Evolutionary conservation across 2,329 filamentous ascomycete genomes (phyloP).

Genomic region (Orbilia ellipsospora): DNA sequence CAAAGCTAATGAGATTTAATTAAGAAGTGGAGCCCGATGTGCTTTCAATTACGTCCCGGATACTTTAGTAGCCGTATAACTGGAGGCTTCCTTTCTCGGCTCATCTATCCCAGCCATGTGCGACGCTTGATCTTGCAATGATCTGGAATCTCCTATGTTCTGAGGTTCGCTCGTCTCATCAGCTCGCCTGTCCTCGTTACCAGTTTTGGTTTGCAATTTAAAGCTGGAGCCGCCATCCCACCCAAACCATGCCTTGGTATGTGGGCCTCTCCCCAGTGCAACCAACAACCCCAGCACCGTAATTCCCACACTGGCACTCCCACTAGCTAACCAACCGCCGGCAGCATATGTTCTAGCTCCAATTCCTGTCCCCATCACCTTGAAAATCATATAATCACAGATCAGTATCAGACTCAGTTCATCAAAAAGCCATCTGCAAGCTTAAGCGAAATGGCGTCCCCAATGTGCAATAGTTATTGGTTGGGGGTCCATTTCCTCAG

Average conservation of each 20-base stretch:
- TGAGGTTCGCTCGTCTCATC: constrained; percentile 28
- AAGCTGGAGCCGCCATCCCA: constrained; percentile 70
- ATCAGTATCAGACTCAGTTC: constrained; percentile 16
- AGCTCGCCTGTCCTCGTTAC: constrained; percentile 25
- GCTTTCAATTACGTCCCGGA: neutral
- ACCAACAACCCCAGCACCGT: constrained; percentile 66
- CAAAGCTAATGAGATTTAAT: constrained; percentile 14
- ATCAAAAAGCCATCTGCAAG: constrained; percentile 28
- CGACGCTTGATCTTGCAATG: constrained; percentile 39
- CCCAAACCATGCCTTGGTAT: constrained; percentile 70
- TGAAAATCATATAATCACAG: constrained; percentile 1
- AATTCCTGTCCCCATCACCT: constrained; percentile 62
- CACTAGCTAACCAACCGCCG: constrained; percentile 70
- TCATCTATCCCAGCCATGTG: neutral
- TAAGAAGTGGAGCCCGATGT: constrained; percentile 1
- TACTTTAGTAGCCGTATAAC: constrained; percentile 1
- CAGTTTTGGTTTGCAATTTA: constrained; percentile 26
- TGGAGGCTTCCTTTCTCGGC: constrained; percentile 21
- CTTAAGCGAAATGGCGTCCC: constrained; percentile 29
- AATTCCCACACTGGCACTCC: constrained; percentile 70
- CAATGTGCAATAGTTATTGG: constrained; percentile 1
- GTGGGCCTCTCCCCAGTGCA: constrained; percentile 67
- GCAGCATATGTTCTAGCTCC: constrained; percentile 69
- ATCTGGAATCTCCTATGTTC: constrained; percentile 39
- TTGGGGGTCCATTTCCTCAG: constrained; percentile 14